Percentiles rank a stretch among this genome's conserved stretches.
Conservation (phyloP, 306 rosid genomes). For the Fagus crenata region DNA sequence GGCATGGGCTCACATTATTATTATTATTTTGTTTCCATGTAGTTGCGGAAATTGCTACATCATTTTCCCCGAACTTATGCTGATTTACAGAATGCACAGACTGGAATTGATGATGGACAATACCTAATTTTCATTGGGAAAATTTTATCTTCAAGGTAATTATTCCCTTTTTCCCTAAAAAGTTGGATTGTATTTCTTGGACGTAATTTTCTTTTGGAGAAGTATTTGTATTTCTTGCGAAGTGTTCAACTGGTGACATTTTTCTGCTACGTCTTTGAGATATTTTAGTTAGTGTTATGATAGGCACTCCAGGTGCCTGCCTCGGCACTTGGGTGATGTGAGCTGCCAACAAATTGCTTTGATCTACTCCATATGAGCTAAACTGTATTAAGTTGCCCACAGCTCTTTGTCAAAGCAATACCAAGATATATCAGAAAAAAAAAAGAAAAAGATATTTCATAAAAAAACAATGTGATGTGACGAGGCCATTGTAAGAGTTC, state of each 20-base stretch:
- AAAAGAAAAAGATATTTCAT: not conserved
- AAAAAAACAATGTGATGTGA: not conserved
- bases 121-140: conserved; percentile 85
- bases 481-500: not conserved
- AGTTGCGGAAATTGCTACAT: conserved; percentile 85
- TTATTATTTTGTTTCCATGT: conserved; percentile 37
- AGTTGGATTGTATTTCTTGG: conserved; percentile 16
- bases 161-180: not conserved
- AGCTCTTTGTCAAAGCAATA: not conserved
- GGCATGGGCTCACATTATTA: conserved; percentile 31
- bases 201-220: conserved; percentile 26
- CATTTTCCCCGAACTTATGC: conserved; percentile 98
- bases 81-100: conserved; percentile 77
- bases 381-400: not conserved
- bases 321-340: conserved; percentile 15
- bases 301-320: conserved; percentile 22
- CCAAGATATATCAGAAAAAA: not conserved
- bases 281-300: conserved; percentile 3
- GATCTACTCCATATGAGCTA: not conserved
- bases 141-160: conserved; percentile 74
- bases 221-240: not conserved
- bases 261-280: conserved; percentile 1
- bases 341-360: not conserved
- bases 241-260: not conserved
- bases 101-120: conserved; percentile 77